These are phyloP conservation scores for Pythium pyrilobum DNA, from an alignment of 352 stramenopile genomes.

Conservation along the genomic window DNA sequence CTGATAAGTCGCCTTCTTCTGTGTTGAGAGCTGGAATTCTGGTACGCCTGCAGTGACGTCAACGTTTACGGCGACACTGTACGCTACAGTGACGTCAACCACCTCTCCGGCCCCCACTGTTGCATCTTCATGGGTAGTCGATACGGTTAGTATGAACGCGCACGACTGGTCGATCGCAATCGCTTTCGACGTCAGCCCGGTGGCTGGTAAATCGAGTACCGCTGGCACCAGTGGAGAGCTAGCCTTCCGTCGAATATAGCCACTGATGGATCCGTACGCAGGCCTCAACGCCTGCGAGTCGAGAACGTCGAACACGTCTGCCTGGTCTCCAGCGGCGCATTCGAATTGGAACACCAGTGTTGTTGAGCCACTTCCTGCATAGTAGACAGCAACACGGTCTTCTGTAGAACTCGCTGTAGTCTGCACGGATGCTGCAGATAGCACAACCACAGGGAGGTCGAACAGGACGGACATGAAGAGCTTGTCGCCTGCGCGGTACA, in stretches of 20 bases:
- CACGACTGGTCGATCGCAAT: conserved; percentile 53
- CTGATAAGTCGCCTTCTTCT: conserved; percentile 35
- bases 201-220: conserved; percentile 31
- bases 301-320: conserved; percentile 35
- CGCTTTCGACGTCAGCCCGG: conserved; percentile 38
- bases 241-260: conserved; percentile 44
- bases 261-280: conserved; percentile 35
- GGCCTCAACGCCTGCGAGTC: conserved; percentile 28
- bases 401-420: conserved; percentile 23
- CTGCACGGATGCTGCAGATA: conserved; percentile 27
- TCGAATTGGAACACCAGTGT: conserved; percentile 45
- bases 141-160: conserved; percentile 28
- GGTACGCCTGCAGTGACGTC: conserved; percentile 27
- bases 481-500: conserved; percentile 45
- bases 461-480: conserved; percentile 51
- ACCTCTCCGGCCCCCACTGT: conserved; percentile 49
- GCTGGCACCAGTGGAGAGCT: conserved; percentile 29
- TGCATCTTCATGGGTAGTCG: conserved; percentile 43
- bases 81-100: conserved; percentile 49
- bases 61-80: conserved; percentile 44
- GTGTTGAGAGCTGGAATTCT: conserved; percentile 34
- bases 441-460: conserved; percentile 40
- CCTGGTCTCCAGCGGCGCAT: conserved; percentile 30
- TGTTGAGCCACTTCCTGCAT: conserved; percentile 36
- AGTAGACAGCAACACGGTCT: conserved; percentile 42